Percentiles rank a stretch among this genome's conserved stretches.
These are phyloP conservation scores for Rosa hybrid DNA, from an alignment of 331 rosid species.

Conservation along the genomic window DNA sequence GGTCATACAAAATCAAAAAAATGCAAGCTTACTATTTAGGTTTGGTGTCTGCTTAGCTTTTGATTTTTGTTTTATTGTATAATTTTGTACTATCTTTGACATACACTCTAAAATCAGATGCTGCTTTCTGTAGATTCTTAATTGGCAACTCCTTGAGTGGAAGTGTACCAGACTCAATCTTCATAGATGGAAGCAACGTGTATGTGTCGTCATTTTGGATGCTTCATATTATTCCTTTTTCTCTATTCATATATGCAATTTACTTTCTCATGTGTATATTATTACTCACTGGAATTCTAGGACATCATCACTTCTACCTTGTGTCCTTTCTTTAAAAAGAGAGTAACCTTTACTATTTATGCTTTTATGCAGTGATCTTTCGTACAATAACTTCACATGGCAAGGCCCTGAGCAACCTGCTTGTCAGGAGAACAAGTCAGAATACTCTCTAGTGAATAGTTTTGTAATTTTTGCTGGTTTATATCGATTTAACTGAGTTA, in stretches of 20 bases:
- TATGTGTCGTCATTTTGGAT: constrained; percentile 44
- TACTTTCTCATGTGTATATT: not conserved
- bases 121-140: constrained; percentile 54
- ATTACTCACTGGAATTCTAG: not conserved
- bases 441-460: constrained; percentile 14
- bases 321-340: not conserved
- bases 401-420: constrained; percentile 58
- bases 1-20: not conserved
- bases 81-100: not conserved
- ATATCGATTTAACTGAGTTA: constrained; percentile 22
- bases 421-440: constrained; percentile 65
- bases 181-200: constrained; percentile 66
- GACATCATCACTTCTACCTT: not conserved
- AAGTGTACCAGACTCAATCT: constrained; percentile 55
- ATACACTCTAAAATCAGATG: constrained; percentile 7
- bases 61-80: not conserved
- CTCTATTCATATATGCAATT: not conserved
- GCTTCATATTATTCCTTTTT: constrained; percentile 6
- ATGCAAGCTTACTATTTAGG: not conserved
- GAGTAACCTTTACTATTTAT: constrained; percentile 10
- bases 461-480: not conserved
- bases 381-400: constrained; percentile 82
- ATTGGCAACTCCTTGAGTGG: constrained; percentile 72
- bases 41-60: not conserved
- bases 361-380: constrained; percentile 71